These are phyloP conservation scores for Volvariella volvacea DNA, from an alignment of 1,284 basidiomycete genomes.

Conservation along the genomic window DNA sequence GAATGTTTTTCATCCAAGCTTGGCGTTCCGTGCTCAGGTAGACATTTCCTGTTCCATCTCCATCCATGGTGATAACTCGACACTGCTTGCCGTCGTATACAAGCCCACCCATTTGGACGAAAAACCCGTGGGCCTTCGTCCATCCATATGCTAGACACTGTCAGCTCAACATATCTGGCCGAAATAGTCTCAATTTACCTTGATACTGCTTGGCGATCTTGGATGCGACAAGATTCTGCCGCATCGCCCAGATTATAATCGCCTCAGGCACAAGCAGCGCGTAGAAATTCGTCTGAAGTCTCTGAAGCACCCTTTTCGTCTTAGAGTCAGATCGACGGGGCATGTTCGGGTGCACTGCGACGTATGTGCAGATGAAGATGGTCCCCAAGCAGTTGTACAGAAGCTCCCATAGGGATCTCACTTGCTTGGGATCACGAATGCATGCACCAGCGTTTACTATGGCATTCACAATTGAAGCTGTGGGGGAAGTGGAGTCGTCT, in stretches of 20 bases:
- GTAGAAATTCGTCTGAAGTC: neutral
- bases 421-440: too few species aligned
- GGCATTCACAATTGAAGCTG: too few species aligned
- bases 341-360: neutral
- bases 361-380: neutral
- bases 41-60: slow-evolving; percentile 9
- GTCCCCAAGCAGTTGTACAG: neutral
- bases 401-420: too few species aligned
- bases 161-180: neutral
- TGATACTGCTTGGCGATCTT: neutral
- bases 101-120: slow-evolving; percentile 25
- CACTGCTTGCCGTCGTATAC: neutral
- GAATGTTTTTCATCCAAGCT: slow-evolving; percentile 11
- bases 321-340: neutral
- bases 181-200: neutral
- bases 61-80: slow-evolving; percentile 14
- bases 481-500: too few species aligned
- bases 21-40: slow-evolving; percentile 11
- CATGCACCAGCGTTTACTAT: too few species aligned
- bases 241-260: neutral
- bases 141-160: slow-evolving; percentile 11
- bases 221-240: neutral
- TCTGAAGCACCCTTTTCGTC: neutral
- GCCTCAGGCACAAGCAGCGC: neutral
- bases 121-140: slow-evolving; percentile 21